Percentiles rank a stretch among this genome's conserved stretches.
phyloP scores from a whole-genome alignment of 306 rosid genomes.

The Albizia julibrissin region DNA sequence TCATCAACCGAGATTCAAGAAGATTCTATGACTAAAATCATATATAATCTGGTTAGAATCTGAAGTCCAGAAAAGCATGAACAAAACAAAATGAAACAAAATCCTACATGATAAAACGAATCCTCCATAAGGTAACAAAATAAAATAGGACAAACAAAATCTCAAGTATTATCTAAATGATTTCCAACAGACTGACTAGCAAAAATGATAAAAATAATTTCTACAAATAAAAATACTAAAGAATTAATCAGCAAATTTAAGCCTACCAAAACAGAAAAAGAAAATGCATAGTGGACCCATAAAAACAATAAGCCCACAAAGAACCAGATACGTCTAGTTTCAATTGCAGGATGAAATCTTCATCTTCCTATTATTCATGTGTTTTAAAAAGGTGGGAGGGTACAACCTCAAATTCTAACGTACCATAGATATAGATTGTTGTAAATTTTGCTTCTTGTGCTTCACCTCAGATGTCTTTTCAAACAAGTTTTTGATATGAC shows the following conservation, averaged over 20 bases:
- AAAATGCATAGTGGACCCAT: background rate
- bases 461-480: conserved; percentile 67
- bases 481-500: conserved; percentile 61
- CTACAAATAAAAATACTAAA: background rate
- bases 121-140: background rate
- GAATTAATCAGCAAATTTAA: background rate
- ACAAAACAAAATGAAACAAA: background rate
- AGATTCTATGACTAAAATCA: background rate
- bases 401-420: conserved; percentile 30
- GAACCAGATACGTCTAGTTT: background rate
- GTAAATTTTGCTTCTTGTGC: conserved; percentile 64
- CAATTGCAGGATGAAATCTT: conserved; percentile 17
- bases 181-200: background rate
- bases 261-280: background rate
- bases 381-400: conserved; percentile 11
- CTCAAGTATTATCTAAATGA: background rate
- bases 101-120: background rate
- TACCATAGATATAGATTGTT: conserved; percentile 66
- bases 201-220: background rate
- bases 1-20: background rate
- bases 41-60: background rate
- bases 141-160: background rate
- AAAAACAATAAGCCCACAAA: background rate
- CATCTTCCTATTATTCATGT: conserved; percentile 17
- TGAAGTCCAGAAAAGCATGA: background rate